These are phyloP conservation scores for Akanthomyces dipterigenus DNA, from an alignment of 2,329 filamentous ascomycete species.

Conservation along the genomic window DNA sequence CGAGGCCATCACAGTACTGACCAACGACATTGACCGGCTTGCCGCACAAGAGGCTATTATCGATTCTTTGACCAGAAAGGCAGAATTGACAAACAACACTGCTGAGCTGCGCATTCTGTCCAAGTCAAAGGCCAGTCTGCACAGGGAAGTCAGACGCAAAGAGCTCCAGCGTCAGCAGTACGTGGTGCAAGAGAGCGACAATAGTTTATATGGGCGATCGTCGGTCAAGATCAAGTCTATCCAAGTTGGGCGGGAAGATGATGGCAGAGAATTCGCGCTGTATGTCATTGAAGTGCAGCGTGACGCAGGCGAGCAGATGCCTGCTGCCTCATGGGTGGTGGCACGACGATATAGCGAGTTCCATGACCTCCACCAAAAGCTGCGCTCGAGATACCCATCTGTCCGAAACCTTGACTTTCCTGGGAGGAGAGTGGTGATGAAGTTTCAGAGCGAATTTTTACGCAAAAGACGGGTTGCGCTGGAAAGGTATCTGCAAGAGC, in stretches of 20 bases:
- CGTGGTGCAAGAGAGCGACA: conserved; percentile 94
- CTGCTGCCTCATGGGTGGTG: conserved; percentile 88
- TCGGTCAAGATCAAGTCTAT: conserved; percentile 86
- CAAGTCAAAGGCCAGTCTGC: conserved; percentile 89
- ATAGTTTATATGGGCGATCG: conserved; percentile 88
- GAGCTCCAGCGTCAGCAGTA: conserved; percentile 96
- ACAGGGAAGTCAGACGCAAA: conserved; percentile 86
- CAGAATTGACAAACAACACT: conserved; percentile 93
- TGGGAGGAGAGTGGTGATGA: conserved; percentile 86
- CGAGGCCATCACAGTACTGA: conserved; percentile 85
- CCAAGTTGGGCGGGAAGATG: conserved; percentile 84
- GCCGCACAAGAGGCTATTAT: conserved; percentile 83
- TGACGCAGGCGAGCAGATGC: conserved; percentile 90
- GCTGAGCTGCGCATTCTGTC: conserved; percentile 85
- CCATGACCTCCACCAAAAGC: conserved; percentile 84
- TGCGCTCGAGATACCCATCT: conserved; percentile 77
- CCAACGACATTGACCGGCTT: conserved; percentile 83
- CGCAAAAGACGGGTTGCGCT: conserved; percentile 79
- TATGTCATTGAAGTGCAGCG: conserved; percentile 90
- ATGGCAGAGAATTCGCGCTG: conserved; percentile 87
- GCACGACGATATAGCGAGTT: conserved; percentile 96
- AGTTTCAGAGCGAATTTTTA: conserved; percentile 91
- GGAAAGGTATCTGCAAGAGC: conserved; percentile 71
- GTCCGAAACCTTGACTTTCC: conserved; percentile 90
- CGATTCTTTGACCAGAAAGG: conserved; percentile 85